phyloP scores from a whole-genome alignment of 345 rosid species.

The Moringa oleifera region DNA sequence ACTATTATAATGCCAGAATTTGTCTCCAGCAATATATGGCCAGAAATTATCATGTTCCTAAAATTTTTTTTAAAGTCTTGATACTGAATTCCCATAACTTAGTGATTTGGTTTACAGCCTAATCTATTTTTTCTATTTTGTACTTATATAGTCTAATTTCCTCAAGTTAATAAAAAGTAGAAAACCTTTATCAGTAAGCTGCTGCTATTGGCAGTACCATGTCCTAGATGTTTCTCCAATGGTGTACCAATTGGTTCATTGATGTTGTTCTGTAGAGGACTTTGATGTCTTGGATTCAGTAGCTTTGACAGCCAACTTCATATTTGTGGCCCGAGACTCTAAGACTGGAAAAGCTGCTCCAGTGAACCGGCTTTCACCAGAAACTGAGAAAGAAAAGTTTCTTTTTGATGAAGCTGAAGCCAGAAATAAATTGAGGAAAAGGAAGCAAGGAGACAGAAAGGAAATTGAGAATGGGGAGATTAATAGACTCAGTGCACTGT shows the following conservation, averaged over 20 bases:
- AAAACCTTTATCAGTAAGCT: neutral
- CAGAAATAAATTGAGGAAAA: constrained; percentile 57
- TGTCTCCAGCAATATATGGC: neutral
- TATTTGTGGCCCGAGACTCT: constrained; percentile 81
- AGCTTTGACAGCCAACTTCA: constrained; percentile 68
- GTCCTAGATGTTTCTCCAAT: neutral
- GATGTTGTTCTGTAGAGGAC: constrained; percentile 34
- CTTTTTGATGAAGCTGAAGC: constrained; percentile 73
- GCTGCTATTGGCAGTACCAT: too few species aligned
- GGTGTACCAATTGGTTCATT: neutral
- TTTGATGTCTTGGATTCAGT: constrained; percentile 38
- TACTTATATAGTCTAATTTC: neutral
- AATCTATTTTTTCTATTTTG: too few species aligned
- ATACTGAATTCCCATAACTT: neutral
- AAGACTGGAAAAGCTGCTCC: constrained; percentile 73
- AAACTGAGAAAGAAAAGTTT: constrained; percentile 51
- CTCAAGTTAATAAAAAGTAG: neutral
- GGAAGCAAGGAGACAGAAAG: constrained; percentile 46
- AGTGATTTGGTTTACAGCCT: too few species aligned
- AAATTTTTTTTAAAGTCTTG: neutral
- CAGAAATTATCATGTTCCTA: neutral
- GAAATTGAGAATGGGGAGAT: constrained; percentile 37
- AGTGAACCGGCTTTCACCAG: constrained; percentile 63
- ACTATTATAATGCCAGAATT: neutral
- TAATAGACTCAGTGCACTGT: constrained; percentile 41